Base-by-base conservation (phyloP, 1,284 basidiomycete genomes). In the Rhodotorula sp. region DNA sequence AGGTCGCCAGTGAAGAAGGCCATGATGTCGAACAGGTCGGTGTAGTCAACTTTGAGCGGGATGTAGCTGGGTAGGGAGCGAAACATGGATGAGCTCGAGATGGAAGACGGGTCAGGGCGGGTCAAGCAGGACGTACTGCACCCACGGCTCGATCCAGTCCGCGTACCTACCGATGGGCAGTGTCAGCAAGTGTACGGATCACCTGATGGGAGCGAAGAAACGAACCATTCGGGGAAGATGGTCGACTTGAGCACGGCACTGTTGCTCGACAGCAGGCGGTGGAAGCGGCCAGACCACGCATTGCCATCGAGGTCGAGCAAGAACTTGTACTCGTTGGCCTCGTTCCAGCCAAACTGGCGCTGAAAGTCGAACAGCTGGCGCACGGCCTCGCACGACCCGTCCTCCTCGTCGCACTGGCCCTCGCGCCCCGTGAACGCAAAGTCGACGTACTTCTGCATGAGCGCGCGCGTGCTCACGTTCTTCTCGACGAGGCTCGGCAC, bases 221-320 rank as follows among this genome's bases (percentile, higher is more conserved):
- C 71, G 48, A 64, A 78, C 79, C 79, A 80, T 57, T 80, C 79
- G 19, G 75, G 74, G 54, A 79, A 79, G 65, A 79, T 78, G 16
- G 77, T 77, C 53, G 73, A 77, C 60, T 78, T 78, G 46, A 78
- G 64, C 7, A 78, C 73, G 57, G 61, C 77, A 67, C 74, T 74
- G 63, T 78, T 78, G 16, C 72, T 70, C 64, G 68, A 71, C 48
- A 83, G 70, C 49, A 82, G 65, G 45, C 83, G 78, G 57, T 80
- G 77, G 69, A 78, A 79, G 55, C 73, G 71, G 4, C 72, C 74
- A 49, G 64, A 68, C 83, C 82, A 84, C 3, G 81, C 83, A 64
- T 84, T 84, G 8, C 83, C 83, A 69, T 84, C 83, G 16, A 84
- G 79, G 68, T 84, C 83, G 45, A 84, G 70, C 44, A 81, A 74